These are phyloP conservation scores for Starmerella sirachaensis DNA, from an alignment of 805 yeast genomes.

Conservation along the genomic window DNA sequence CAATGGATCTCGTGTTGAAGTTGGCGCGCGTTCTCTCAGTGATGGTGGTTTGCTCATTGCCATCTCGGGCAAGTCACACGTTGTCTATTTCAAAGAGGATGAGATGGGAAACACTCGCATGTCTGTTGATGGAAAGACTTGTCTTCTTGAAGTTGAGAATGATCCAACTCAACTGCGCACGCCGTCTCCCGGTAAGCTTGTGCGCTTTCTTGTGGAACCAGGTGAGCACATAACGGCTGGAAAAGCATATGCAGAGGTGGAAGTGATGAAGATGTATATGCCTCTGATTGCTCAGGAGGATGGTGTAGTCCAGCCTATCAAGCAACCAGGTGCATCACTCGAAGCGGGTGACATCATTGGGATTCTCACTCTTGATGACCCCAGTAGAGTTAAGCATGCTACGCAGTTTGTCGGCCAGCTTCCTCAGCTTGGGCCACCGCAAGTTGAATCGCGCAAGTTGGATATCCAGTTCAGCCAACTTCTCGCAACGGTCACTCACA, in stretches of 20 bases:
- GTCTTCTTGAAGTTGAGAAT: constrained; percentile 84
- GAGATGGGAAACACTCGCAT: constrained; percentile 91
- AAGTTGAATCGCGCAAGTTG: constrained; percentile 71
- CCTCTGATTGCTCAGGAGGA: constrained; percentile 88
- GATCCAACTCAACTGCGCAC: constrained; percentile 98
- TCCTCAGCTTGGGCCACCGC: constrained; percentile 79
- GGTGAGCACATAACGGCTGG: constrained; percentile 90
- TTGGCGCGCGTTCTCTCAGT: constrained; percentile 75
- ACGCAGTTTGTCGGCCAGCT: constrained; percentile 87
- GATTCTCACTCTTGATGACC: constrained; percentile 87
- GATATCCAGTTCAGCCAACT: constrained; percentile 56
- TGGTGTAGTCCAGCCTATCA: constrained; percentile 82
- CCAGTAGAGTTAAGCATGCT: constrained; percentile 94
- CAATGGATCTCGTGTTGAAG: constrained; percentile 83
- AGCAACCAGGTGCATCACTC: constrained; percentile 97
- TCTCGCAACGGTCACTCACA: constrained; percentile 55
- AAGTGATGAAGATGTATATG: constrained; percentile 99
- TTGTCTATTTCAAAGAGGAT: constrained; percentile 95
- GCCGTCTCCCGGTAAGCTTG: constrained; percentile 97
- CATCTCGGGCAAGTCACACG: constrained; percentile 83
- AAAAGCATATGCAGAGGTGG: constrained; percentile 95
- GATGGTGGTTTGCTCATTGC: constrained; percentile 91
- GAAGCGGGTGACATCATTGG: constrained; percentile 96
- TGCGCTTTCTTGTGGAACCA: constrained; percentile 81
- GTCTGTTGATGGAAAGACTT: constrained; percentile 90